These are phyloP conservation scores for Linum trigynum DNA, from an alignment of 345 rosid genomes.

Conservation along the genomic window DNA sequence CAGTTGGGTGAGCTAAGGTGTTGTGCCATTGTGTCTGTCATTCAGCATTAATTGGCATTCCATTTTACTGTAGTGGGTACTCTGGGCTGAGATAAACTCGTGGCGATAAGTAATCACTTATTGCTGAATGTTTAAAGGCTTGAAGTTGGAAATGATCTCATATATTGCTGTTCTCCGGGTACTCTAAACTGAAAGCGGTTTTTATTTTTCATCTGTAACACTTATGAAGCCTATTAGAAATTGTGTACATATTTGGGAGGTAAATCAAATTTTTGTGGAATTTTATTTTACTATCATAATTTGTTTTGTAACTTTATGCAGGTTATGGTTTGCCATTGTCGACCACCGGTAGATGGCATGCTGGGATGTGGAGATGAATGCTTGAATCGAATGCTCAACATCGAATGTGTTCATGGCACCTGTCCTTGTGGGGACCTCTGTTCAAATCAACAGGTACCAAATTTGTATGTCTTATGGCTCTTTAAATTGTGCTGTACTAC, in stretches of 20 bases:
- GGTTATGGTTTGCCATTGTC: conserved; percentile 97
- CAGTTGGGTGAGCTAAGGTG: conserved; percentile 1
- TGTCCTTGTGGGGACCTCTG: conserved; percentile 88
- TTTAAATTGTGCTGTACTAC: not conserved
- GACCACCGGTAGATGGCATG: conserved; percentile 44
- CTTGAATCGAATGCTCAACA: conserved; percentile 92
- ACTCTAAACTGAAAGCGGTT: no score
- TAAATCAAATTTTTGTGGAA: no score
- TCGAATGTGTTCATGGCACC: conserved; percentile 89
- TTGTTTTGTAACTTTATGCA: conserved; percentile 20
- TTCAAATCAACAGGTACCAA: conserved; percentile 86
- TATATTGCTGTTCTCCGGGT: no score
- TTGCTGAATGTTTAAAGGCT: no score
- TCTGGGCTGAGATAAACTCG: no score
- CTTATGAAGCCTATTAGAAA: no score
- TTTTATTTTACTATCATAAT: not conserved
- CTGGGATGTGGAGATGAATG: conserved; percentile 94
- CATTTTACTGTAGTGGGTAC: not conserved
- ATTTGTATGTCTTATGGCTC: not conserved
- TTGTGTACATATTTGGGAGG: no score
- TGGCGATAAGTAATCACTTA: no score
- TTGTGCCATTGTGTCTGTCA: not conserved
- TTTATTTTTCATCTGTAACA: no score
- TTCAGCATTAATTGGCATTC: not conserved
- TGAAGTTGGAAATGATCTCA: no score